Conservation (phyloP, 306 rosid species). For the Parietaria judaica region DNA sequence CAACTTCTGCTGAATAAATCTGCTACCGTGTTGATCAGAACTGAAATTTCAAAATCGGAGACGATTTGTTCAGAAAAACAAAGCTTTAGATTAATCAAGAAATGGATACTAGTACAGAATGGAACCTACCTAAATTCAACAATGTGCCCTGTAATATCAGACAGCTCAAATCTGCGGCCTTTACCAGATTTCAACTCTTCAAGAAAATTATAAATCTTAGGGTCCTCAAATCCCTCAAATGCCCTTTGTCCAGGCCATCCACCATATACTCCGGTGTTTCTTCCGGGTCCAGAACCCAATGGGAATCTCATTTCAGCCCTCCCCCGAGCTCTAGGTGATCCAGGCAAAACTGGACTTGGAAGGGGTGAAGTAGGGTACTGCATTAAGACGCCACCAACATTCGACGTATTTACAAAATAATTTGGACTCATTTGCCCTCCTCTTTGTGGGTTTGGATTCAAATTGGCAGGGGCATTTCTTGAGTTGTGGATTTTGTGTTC, state of each 20-base stretch:
- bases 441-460: constrained; percentile 36
- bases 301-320: constrained; percentile 33
- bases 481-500: constrained; percentile 32
- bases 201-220: constrained; percentile 35
- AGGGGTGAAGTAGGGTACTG: constrained; percentile 40
- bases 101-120: not conserved
- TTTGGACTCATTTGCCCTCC: constrained; percentile 32
- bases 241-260: constrained; percentile 44
- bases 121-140: constrained; percentile 49
- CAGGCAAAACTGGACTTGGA: constrained; percentile 40
- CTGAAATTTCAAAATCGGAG: constrained; percentile 27
- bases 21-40: constrained; percentile 72
- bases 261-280: constrained; percentile 34
- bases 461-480: constrained; percentile 23
- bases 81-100: constrained; percentile 4
- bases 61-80: not conserved
- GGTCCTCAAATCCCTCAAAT: constrained; percentile 31
- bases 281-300: constrained; percentile 18
- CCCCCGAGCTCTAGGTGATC: constrained; percentile 35
- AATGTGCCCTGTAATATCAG: constrained; percentile 50
- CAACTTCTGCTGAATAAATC: constrained; percentile 68
- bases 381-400: constrained; percentile 29
- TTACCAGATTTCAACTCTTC: constrained; percentile 52
- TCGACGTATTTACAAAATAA: constrained; percentile 44
- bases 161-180: constrained; percentile 41